These are phyloP conservation scores for Mucor plumbeus DNA, from an alignment of 371 early-diverging fungal genomes.

Conservation along the genomic window DNA sequence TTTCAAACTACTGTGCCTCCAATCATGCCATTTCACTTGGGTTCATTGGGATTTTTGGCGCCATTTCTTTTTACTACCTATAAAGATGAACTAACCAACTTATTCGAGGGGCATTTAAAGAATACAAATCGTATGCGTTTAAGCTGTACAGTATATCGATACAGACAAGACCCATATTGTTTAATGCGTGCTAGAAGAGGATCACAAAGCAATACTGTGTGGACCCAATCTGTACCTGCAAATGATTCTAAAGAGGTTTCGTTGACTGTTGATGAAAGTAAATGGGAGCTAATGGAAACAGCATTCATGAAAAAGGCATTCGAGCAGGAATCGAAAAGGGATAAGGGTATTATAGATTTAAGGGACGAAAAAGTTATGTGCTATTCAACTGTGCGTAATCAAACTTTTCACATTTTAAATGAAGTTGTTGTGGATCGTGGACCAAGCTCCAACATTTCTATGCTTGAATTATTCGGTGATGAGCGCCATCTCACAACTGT, in stretches of 20 bases:
- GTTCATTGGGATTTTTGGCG: slow-evolving; percentile 91
- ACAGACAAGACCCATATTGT: slow-evolving; percentile 31
- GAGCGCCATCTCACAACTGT: slow-evolving; percentile 83
- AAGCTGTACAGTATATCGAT: slow-evolving; percentile 77
- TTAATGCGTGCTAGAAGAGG: background rate
- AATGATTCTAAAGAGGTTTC: background rate
- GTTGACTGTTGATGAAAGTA: background rate
- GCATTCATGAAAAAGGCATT: slow-evolving; percentile 38
- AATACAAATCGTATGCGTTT: slow-evolving; percentile 87
- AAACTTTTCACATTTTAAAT: slow-evolving; percentile 72
- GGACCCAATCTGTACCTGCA: slow-evolving; percentile 7
- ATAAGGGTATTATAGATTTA: background rate
- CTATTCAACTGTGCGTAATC: slow-evolving; percentile 44
- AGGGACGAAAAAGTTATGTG: slow-evolving; percentile 32
- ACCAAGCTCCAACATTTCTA: slow-evolving; percentile 85
- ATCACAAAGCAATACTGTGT: background rate
- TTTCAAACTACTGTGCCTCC: slow-evolving; percentile 91
- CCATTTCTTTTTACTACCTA: slow-evolving; percentile 75
- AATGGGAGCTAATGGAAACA: slow-evolving; percentile 36
- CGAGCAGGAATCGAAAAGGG: slow-evolving; percentile 9
- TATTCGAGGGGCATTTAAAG: slow-evolving; percentile 62
- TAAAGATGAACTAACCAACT: slow-evolving; percentile 53
- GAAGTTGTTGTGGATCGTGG: slow-evolving; percentile 88
- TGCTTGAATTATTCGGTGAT: slow-evolving; percentile 90
- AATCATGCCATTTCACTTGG: slow-evolving; percentile 87